These are phyloP conservation scores for Lecanosticta acicola DNA, from an alignment of 2,329 filamentous ascomycete genomes.

Conservation along the genomic window DNA sequence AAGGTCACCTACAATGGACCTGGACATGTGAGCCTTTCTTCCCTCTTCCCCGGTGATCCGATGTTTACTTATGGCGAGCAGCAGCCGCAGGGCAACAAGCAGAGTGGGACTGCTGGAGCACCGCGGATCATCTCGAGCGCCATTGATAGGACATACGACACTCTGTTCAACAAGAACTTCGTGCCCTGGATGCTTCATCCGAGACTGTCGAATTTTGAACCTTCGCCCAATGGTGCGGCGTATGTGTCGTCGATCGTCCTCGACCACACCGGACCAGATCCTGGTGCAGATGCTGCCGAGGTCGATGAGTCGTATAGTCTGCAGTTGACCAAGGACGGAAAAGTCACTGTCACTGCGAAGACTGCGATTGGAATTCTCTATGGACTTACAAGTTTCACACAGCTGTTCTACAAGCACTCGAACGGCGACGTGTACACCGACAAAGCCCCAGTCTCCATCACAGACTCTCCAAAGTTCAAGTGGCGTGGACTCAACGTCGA, in stretches of 20 bases:
- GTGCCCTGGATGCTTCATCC: constrained; percentile 73
- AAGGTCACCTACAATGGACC: constrained; percentile 33
- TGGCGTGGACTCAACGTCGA: constrained; percentile 80
- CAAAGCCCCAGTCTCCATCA: constrained; percentile 63
- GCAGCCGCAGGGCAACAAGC: constrained; percentile 10
- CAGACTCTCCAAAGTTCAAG: constrained; percentile 66
- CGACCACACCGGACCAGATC: constrained; percentile 53
- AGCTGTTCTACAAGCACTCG: constrained; percentile 72
- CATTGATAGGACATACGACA: constrained; percentile 52
- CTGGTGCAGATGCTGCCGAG: constrained; percentile 47
- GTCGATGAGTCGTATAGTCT: constrained; percentile 74
- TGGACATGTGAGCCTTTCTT: constrained; percentile 19
- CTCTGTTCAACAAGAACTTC: constrained; percentile 63
- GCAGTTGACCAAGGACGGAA: constrained; percentile 52
- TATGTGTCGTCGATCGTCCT: constrained; percentile 59
- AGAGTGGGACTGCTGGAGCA: constrained; percentile 23
- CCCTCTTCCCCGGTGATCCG: not conserved
- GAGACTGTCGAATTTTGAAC: constrained; percentile 61
- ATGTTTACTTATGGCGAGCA: constrained; percentile 3
- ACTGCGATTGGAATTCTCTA: constrained; percentile 65
- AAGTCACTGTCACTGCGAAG: constrained; percentile 57
- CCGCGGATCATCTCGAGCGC: constrained; percentile 41
- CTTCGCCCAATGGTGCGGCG: constrained; percentile 39
- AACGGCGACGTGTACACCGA: constrained; percentile 58
- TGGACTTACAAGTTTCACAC: constrained; percentile 70